phyloP scores from a whole-genome alignment of 2,329 filamentous ascomycete species.

The Pyricularia grisea region DNA sequence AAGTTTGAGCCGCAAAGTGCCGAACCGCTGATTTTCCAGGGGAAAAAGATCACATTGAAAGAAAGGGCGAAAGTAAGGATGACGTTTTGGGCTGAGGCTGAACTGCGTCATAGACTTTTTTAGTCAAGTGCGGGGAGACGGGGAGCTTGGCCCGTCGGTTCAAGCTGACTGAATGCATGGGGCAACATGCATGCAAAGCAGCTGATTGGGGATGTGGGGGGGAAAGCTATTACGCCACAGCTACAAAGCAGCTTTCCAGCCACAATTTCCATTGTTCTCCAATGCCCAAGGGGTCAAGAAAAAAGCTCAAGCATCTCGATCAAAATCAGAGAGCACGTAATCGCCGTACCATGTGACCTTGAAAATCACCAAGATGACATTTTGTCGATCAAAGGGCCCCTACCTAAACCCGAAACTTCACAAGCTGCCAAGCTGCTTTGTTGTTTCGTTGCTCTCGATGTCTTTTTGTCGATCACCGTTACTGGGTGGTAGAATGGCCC shows the following conservation, averaged over 20 bases:
- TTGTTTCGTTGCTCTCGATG: neutral
- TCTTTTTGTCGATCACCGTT: neutral
- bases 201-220: neutral
- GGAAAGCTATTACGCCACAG: neutral
- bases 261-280: neutral
- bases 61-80: neutral
- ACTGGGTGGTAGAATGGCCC: neutral
- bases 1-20: neutral
- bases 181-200: neutral
- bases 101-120: neutral
- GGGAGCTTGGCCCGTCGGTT: neutral
- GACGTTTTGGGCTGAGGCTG: conserved; percentile 1
- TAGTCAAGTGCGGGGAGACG: neutral
- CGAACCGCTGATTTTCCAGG: neutral
- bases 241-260: neutral
- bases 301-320: neutral
- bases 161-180: neutral
- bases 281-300: neutral
- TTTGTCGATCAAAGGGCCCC: neutral
- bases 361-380: neutral
- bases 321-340: neutral
- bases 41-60: neutral
- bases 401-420: neutral
- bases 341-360: neutral
- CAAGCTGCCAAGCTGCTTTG: neutral